Base-by-base conservation (phyloP, 495 filamentous ascomycete genomes). In the Rusavskia elegans region DNA sequence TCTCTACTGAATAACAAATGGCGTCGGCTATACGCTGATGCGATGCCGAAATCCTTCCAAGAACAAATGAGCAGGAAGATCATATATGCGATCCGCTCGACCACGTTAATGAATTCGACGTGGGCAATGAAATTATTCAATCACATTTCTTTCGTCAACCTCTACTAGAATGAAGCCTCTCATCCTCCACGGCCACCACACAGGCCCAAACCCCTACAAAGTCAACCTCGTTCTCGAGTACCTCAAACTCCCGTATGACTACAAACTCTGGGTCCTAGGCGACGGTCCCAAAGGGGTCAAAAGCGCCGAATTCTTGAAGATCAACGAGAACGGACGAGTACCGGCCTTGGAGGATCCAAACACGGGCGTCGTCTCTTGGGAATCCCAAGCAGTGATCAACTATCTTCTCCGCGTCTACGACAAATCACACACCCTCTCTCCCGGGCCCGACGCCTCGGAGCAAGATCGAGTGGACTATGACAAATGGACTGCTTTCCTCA, bases 401-500 rank as follows among this genome's bases (percentile, higher is more conserved):
- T 68, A 69, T 37, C 35, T 69, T 9, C 64, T 64, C 8, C 54
- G 64, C 11, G 62, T 60, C 3, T 68, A 69, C 50, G 66, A 68
- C 55, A 50, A 40, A 0, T 53, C 40, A 0, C 59, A 66, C 32
- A 49, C 20, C 4, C 59, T 67, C 5, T 63, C 59, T 23, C 68
- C 62, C 1, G 45, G 20, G 3, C 35, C 23, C 2, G 63, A 61
- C 0, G 48, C 59, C 7, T 61, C 63, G 1, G 65, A 66, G 14
- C 71, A 72, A 49, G 68, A 65, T 10, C 50, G 59, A 16, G 66
- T 73, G 0, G 68, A 73, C 54, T 70, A 70, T 40, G 70, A 73
- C 40, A 72, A 72, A 50, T 73, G 70, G 70, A 67, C 64, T 29
- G 67, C 66, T 54, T 71, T 73, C 54, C 59, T 73, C 21, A 50